phyloP scores from a whole-genome alignment of 345 rosid genomes.

The Triadica sebifera region DNA sequence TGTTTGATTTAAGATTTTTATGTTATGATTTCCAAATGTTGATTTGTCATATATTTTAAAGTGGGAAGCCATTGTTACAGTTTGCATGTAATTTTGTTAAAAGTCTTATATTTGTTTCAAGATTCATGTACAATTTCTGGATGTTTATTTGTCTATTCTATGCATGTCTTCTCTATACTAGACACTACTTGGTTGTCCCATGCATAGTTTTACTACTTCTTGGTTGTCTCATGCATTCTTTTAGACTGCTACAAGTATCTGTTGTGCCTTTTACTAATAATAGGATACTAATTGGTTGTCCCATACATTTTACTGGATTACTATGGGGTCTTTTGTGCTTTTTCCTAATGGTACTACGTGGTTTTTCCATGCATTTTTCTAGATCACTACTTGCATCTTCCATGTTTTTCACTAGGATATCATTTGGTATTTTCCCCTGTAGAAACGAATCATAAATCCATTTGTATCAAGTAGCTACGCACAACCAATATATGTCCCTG shows the following conservation, averaged over 20 bases:
- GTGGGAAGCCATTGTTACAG: not conserved
- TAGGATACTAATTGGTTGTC: too few species aligned
- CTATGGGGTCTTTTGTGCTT: not conserved
- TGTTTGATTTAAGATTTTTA: not conserved
- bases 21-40: not conserved
- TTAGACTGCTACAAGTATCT: too few species aligned
- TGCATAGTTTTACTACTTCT: not conserved
- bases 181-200: not conserved
- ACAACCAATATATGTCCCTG: constrained; percentile 14
- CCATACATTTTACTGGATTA: too few species aligned
- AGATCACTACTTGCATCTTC: not conserved
- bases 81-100: not conserved
- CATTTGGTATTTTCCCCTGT: not conserved
- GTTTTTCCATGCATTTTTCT: not conserved
- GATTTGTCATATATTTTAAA: not conserved
- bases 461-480: constrained; percentile 10
- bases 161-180: not conserved
- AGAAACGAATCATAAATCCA: constrained; percentile 27
- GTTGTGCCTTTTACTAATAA: too few species aligned
- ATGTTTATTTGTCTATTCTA: not conserved
- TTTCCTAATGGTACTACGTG: too few species aligned
- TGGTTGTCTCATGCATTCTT: too few species aligned
- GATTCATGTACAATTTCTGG: not conserved
- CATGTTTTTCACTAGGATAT: not conserved
- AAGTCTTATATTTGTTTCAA: not conserved